A percentile compares a stretch with the other conserved stretches of the same genome.
phyloP scores from a whole-genome alignment of 2,329 filamentous ascomycete genomes.

The Trichoderma aggressivum region DNA sequence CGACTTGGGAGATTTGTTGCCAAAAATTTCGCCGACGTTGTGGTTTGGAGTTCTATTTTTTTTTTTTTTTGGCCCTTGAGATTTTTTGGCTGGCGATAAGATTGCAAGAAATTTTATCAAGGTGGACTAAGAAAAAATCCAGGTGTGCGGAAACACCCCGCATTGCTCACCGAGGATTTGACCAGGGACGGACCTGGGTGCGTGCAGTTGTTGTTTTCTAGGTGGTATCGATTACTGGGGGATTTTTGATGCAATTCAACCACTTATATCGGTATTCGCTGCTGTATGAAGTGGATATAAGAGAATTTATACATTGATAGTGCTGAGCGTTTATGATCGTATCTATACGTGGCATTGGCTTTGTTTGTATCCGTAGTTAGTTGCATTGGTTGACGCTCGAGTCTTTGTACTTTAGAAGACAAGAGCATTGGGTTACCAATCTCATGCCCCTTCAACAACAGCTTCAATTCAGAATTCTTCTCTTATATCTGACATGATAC shows the following conservation, averaged over 20 bases:
- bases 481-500: background rate
- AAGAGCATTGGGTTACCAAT: background rate
- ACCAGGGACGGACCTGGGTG: background rate
- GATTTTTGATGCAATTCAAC: background rate
- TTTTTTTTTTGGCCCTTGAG: background rate
- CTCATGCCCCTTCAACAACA: background rate
- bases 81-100: constrained; percentile 27
- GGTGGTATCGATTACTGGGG: too few relatives aligned
- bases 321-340: background rate
- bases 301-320: background rate
- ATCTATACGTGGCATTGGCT: background rate
- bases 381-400: background rate
- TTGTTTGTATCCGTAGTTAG: background rate
- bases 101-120: constrained; percentile 33
- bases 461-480: background rate
- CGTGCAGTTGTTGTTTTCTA: background rate
- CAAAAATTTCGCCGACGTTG: constrained; percentile 1
- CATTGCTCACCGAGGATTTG: constrained; percentile 26
- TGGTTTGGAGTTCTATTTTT: background rate
- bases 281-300: background rate
- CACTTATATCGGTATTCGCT: background rate
- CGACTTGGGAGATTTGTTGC: background rate
- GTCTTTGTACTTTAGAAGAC: background rate
- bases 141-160: constrained; percentile 28
- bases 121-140: constrained; percentile 24